These are phyloP conservation scores for Cordyceps fumosorosea DNA, from an alignment of 2,329 filamentous ascomycete genomes.

Conservation along the genomic window DNA sequence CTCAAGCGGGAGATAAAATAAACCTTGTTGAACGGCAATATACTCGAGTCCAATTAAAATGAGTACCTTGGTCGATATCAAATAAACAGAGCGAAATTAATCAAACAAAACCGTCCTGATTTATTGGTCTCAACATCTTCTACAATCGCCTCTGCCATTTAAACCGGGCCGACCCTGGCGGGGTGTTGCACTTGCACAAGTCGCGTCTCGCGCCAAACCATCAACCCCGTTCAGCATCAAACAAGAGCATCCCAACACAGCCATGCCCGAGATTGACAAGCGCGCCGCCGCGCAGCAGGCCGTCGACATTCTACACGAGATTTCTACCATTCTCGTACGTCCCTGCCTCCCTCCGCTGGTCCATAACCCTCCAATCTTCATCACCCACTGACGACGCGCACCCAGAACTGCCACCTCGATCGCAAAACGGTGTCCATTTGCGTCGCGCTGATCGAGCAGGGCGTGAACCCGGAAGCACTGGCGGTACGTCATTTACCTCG, in stretches of 20 bases:
- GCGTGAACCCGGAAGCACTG: slow-evolving; percentile 89
- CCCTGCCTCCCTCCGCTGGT: too few relatives aligned
- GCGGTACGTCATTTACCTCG: slow-evolving; percentile 56
- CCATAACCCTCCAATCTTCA: not conserved
- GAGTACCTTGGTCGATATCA: too few relatives aligned
- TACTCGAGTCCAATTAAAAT: too few relatives aligned
- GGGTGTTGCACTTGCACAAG: not conserved
- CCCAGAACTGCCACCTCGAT: slow-evolving; percentile 87
- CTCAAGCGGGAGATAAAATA: too few relatives aligned
- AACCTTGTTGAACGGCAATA: too few relatives aligned
- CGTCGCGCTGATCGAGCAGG: slow-evolving; percentile 94
- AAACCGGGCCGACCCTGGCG: not conserved
- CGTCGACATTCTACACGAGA: slow-evolving; percentile 77
- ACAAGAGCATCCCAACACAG: slow-evolving; percentile 13
- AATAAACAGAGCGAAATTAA: too few relatives aligned
- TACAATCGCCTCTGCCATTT: not conserved
- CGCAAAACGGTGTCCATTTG: slow-evolving; percentile 87
- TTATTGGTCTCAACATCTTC: not conserved
- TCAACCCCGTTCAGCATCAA: not conserved
- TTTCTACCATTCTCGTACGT: slow-evolving; percentile 78
- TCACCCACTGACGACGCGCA: slow-evolving; percentile 1
- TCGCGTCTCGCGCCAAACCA: not conserved
- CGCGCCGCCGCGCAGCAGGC: slow-evolving; percentile 73
- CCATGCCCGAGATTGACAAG: slow-evolving; percentile 53
- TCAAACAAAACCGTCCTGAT: too few relatives aligned